Conservation (phyloP, 164 flowering plant genomes). For the Umbilicus rupestris region DNA sequence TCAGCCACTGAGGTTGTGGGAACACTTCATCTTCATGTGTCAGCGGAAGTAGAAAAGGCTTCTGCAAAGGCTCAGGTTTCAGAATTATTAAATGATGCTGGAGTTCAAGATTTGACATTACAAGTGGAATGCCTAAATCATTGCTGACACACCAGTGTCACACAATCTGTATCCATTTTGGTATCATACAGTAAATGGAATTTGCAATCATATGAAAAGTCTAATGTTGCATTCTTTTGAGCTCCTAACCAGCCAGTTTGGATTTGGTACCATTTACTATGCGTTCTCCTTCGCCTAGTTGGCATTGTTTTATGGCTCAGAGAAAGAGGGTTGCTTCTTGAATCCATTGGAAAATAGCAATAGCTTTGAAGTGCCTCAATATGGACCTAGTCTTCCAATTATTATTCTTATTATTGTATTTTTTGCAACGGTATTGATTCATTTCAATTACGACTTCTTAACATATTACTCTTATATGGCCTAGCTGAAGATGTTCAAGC, state of each 20-base stretch:
- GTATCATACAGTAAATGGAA: not conserved
- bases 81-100: constrained; percentile 46
- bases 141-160: constrained; percentile 11
- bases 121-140: constrained; percentile 53
- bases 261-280: not conserved
- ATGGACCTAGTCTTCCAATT: not conserved
- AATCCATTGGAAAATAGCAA: not conserved
- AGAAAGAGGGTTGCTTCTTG: not conserved
- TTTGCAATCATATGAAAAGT: not conserved
- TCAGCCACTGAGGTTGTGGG: constrained; percentile 84
- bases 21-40: constrained; percentile 64
- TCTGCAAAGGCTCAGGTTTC: constrained; percentile 42
- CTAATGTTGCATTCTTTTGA: not conserved
- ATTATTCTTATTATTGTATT: no score
- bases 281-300: not conserved
- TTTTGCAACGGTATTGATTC: no score
- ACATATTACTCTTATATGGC: no score
- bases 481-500: no score
- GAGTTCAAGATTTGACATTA: constrained; percentile 69
- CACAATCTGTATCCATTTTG: not conserved
- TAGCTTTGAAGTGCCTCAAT: not conserved
- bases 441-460: no score
- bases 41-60: constrained; percentile 45
- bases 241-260: not conserved
- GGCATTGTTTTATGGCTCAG: not conserved